These are phyloP conservation scores for Exobasidium cylindrosporum DNA, from an alignment of 1,284 basidiomycete species.

Conservation along the genomic window DNA sequence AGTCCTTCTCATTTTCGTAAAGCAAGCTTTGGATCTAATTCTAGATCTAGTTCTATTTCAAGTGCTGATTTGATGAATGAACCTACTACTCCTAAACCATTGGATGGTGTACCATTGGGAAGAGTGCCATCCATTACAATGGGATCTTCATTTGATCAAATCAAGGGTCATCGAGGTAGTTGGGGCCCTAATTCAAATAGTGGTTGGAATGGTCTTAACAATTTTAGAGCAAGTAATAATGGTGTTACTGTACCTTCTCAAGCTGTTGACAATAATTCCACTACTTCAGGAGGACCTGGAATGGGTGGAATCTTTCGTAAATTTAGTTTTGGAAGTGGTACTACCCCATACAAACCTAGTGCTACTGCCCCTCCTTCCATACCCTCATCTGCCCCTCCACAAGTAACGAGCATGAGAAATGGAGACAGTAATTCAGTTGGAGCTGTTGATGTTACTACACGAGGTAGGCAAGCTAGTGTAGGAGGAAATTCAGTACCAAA, in stretches of 20 bases:
- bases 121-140: neutral
- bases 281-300: conserved; percentile 6
- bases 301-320: conserved; percentile 37
- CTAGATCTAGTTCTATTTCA: neutral
- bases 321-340: conserved; percentile 32
- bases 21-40: conserved; percentile 1
- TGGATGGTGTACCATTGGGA: neutral
- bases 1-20: neutral
- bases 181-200: neutral
- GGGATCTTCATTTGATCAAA: conserved; percentile 6
- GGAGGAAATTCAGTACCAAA: conserved; percentile 11
- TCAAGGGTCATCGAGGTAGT: conserved; percentile 5
- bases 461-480: neutral
- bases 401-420: neutral
- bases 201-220: conserved; percentile 1
- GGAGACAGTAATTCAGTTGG: neutral
- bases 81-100: conserved; percentile 1
- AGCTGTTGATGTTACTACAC: neutral
- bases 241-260: neutral
- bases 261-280: neutral
- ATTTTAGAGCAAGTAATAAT: neutral
- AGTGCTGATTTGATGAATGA: conserved; percentile 5
- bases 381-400: neutral
- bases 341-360: neutral
- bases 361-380: neutral